Evolutionary conservation across 2,329 filamentous ascomycete species (phyloP).

Genomic region (Blastomyces emzantsi): DNA sequence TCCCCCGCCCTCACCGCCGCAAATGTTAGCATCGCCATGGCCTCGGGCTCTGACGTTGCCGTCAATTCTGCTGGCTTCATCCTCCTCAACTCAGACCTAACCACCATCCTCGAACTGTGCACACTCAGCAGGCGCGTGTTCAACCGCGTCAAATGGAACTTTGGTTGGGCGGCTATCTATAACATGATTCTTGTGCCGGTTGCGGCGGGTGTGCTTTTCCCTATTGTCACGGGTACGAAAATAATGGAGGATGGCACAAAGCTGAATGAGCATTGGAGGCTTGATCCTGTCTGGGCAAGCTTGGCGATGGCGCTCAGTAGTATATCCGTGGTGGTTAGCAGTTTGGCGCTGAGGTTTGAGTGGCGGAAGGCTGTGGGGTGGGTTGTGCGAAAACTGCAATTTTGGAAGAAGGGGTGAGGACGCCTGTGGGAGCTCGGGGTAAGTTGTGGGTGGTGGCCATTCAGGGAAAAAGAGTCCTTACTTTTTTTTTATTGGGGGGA

Average conservation of each 20-base stretch:
- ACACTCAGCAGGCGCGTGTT: constrained; percentile 64
- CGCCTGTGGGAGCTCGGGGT: too few species aligned
- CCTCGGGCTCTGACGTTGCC: constrained; percentile 72
- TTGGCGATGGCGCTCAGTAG: constrained; percentile 90
- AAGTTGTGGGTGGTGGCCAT: too few species aligned
- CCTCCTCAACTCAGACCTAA: constrained; percentile 61
- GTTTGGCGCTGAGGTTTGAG: constrained; percentile 57
- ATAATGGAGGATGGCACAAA: constrained; percentile 23
- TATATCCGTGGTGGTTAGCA: constrained; percentile 79
- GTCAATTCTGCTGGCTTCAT: constrained; percentile 76
- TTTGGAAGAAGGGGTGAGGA: not conserved
- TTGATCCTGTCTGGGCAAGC: constrained; percentile 62
- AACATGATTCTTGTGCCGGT: constrained; percentile 70
- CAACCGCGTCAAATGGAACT: constrained; percentile 71
- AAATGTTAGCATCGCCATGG: constrained; percentile 75
- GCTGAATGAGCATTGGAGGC: constrained; percentile 35
- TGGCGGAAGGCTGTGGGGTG: constrained; percentile 11
- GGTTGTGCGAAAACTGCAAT: constrained; percentile 3
- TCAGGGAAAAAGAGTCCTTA: too few species aligned
- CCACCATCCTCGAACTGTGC: constrained; percentile 62
- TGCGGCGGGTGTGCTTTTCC: constrained; percentile 70
- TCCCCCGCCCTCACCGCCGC: constrained; percentile 70
- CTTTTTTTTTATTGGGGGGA: not conserved
- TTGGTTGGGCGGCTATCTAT: constrained; percentile 76
- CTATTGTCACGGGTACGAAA: constrained; percentile 39